Evolutionary conservation across 106 monocot genomes (phyloP).

Genomic region (Acorus gramineus): DNA sequence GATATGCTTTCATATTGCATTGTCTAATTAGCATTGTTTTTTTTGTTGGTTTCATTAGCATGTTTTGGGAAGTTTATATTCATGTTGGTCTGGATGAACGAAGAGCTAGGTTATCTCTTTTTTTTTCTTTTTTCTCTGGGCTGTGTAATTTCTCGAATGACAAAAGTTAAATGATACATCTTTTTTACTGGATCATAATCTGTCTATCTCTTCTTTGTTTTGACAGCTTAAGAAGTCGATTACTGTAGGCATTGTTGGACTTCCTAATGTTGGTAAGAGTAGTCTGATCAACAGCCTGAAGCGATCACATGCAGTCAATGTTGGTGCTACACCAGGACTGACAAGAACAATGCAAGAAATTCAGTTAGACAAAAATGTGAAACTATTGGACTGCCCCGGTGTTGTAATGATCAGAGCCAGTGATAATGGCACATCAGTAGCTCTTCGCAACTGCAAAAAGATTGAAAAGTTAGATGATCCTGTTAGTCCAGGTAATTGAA

Average conservation of each 20-base stretch:
- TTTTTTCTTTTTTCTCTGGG: too few species aligned
- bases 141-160: too few species aligned
- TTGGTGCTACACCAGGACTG: conserved; percentile 90
- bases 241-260: conserved; percentile 88
- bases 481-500: conserved; percentile 50
- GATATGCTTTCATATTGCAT: too few species aligned
- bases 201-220: conserved; percentile 3
- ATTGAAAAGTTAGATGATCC: conserved; percentile 92
- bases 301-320: conserved; percentile 92
- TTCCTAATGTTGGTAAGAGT: conserved; percentile 98
- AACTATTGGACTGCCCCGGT: conserved; percentile 91
- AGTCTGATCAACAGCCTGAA: conserved; percentile 99
- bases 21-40: too few species aligned
- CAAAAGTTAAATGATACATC: background rate
- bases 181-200: background rate
- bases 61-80: too few species aligned
- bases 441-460: conserved; percentile 88
- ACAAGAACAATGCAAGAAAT: conserved; percentile 98
- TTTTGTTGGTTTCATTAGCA: too few species aligned
- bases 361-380: conserved; percentile 89
- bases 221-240: conserved; percentile 81
- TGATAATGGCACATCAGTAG: conserved; percentile 52
- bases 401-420: conserved; percentile 83
- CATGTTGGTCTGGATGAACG: too few species aligned
- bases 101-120: too few species aligned